phyloP scores from a whole-genome alignment of 805 yeast genomes.

The Helenozyma baotianmanensis region DNA sequence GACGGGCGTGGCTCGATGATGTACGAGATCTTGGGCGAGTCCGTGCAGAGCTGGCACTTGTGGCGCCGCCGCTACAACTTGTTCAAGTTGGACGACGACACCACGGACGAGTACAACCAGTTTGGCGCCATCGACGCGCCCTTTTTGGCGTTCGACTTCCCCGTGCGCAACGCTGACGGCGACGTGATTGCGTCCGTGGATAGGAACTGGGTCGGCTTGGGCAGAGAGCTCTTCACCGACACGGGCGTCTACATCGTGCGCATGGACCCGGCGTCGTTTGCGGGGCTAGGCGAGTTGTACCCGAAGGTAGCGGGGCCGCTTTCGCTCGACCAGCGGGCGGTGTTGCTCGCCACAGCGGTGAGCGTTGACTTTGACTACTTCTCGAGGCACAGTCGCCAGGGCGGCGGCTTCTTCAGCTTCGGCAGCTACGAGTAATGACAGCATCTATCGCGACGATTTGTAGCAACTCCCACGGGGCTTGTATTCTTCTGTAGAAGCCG shows the following conservation, averaged over 20 bases:
- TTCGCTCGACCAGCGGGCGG: constrained; percentile 78
- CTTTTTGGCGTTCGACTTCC: constrained; percentile 81
- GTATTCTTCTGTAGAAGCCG: neutral
- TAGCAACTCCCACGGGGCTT: too few relatives aligned
- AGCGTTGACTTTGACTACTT: constrained; percentile 95
- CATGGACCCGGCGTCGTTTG: constrained; percentile 71
- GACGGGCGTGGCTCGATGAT: constrained; percentile 31
- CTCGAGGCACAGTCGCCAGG: constrained; percentile 76
- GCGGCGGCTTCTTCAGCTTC: constrained; percentile 39
- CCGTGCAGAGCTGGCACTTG: constrained; percentile 89
- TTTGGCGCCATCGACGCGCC: constrained; percentile 88
- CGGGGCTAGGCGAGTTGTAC: constrained; percentile 50
- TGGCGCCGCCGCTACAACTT: constrained; percentile 89
- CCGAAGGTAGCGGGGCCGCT: constrained; percentile 50
- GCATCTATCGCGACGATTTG: neutral
- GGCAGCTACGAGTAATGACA: constrained; percentile 20
- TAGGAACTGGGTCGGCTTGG: constrained; percentile 93
- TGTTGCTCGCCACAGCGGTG: constrained; percentile 80
- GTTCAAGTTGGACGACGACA: constrained; percentile 47
- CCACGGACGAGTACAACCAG: constrained; percentile 54
- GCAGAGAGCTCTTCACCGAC: constrained; percentile 89
- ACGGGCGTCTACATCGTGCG: constrained; percentile 87
- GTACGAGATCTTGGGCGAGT: constrained; percentile 67
- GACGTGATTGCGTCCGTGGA: constrained; percentile 71
- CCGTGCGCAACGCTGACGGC: constrained; percentile 57